Percentiles rank a stretch among this genome's conserved stretches.
These are phyloP conservation scores for Candida pseudofarinosa DNA, from an alignment of 805 yeast genomes.

Conservation along the genomic window DNA sequence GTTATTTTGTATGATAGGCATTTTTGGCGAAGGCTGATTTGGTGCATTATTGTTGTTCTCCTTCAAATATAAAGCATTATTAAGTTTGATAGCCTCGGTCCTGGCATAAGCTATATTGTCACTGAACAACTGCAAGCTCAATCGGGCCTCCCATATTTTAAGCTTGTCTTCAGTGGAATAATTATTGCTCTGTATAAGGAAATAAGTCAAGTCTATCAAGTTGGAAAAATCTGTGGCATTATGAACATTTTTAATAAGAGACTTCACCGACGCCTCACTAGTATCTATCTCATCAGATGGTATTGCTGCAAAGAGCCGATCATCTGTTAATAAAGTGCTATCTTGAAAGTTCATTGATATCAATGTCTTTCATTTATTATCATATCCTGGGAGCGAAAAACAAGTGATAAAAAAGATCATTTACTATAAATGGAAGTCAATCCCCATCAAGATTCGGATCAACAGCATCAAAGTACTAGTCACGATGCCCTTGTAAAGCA, in stretches of 20 bases:
- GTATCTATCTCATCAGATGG: not conserved
- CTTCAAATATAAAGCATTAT: constrained; percentile 28
- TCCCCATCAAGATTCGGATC: not conserved
- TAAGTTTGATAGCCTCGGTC: constrained; percentile 34
- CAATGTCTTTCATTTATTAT: not conserved
- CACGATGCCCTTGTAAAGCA: constrained; percentile 4
- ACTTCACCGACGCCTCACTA: not conserved
- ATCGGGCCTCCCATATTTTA: constrained; percentile 35
- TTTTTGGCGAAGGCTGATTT: not conserved
- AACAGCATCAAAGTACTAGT: not conserved
- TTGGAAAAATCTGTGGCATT: not conserved
- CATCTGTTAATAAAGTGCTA: not conserved
- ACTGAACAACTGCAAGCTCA: constrained; percentile 26
- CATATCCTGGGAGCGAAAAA: not conserved
- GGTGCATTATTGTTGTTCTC: constrained; percentile 22
- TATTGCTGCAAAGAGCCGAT: not conserved
- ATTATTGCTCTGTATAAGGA: constrained; percentile 9
- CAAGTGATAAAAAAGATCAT: not conserved
- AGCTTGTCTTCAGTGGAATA: constrained; percentile 10
- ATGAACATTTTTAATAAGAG: not conserved
- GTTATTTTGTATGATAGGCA: not conserved
- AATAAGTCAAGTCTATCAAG: constrained; percentile 13
- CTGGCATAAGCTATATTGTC: constrained; percentile 28
- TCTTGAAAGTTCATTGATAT: not conserved
- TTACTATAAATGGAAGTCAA: not conserved